Conservation (phyloP, 306 rosid genomes). For the Sechiopsis laciniata region DNA sequence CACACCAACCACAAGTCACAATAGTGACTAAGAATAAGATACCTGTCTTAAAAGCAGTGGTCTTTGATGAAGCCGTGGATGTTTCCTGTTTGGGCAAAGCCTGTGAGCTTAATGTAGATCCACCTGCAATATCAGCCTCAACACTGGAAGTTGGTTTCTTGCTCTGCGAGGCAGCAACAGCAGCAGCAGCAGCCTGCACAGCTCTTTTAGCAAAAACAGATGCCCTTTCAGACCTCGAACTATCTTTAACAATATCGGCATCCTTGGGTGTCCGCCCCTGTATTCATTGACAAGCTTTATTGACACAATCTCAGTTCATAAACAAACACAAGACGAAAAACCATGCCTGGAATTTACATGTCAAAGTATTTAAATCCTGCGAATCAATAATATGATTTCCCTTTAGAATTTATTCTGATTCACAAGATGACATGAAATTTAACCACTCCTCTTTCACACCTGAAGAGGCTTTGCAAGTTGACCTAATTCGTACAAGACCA, state of each 20-base stretch:
- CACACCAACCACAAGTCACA: slow-evolving; percentile 2
- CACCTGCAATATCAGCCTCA: slow-evolving; percentile 80
- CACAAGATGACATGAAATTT: neutral
- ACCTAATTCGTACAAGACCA: neutral
- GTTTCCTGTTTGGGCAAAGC: slow-evolving; percentile 77
- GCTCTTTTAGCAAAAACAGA: slow-evolving; percentile 54
- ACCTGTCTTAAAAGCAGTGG: slow-evolving; percentile 61
- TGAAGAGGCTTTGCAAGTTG: slow-evolving; percentile 4
- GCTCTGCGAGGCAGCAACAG: slow-evolving; percentile 26
- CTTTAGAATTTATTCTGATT: neutral
- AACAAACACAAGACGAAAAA: neutral
- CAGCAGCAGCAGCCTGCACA: slow-evolving; percentile 30
- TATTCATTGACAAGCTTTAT: slow-evolving; percentile 25
- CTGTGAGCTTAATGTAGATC: slow-evolving; percentile 67
- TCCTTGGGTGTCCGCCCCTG: slow-evolving; percentile 57
- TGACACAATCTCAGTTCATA: slow-evolving; percentile 3
- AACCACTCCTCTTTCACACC: slow-evolving; percentile 1
- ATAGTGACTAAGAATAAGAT: slow-evolving; percentile 21
- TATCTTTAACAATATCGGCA: slow-evolving; percentile 54
- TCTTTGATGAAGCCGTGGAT: slow-evolving; percentile 80
- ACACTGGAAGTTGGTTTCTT: slow-evolving; percentile 87
- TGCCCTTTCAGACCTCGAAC: slow-evolving; percentile 53
- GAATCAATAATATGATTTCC: slow-evolving; percentile 1
- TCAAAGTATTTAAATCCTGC: slow-evolving; percentile 7
- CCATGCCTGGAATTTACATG: neutral